Percentiles rank a stretch among this genome's conserved stretches.
These are phyloP conservation scores for Margaritispora aquatica DNA, from an alignment of 495 filamentous ascomycete species.

Conservation along the genomic window DNA sequence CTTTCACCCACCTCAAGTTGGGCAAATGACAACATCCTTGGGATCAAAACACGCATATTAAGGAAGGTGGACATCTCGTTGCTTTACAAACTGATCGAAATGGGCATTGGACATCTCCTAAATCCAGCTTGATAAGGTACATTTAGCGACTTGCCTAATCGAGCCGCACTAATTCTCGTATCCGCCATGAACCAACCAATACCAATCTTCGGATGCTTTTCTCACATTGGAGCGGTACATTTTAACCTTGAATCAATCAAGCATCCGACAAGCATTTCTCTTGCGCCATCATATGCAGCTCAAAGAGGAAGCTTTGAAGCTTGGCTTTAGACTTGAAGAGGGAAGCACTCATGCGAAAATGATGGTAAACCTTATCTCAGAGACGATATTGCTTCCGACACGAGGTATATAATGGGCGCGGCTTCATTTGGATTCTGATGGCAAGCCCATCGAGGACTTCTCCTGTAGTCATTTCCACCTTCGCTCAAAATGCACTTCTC, in stretches of 20 bases:
- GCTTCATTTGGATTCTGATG: too few species aligned
- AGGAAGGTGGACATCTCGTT: too few species aligned
- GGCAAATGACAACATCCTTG: too few species aligned
- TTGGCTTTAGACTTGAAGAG: too few species aligned
- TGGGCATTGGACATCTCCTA: too few species aligned
- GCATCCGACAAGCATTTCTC: not conserved
- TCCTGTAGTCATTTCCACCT: too few species aligned
- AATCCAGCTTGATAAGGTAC: not conserved
- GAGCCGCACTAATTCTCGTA: not conserved
- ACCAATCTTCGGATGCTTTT: not conserved
- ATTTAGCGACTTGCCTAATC: constrained; percentile 1
- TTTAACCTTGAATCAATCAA: not conserved
- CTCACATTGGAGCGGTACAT: not conserved
- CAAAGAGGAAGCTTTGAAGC: constrained; percentile 2
- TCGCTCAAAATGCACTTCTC: not conserved
- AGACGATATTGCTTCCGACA: too few species aligned
- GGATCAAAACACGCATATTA: too few species aligned
- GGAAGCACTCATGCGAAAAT: too few species aligned
- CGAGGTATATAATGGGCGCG: too few species aligned
- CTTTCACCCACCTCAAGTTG: not conserved
- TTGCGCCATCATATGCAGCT: not conserved
- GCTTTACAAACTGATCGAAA: too few species aligned
- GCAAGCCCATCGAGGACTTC: too few species aligned
- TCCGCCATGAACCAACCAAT: not conserved
- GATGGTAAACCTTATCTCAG: not conserved